Conservation (phyloP, 208 protist species). For the Trypanosoma platydactyli region DNA sequence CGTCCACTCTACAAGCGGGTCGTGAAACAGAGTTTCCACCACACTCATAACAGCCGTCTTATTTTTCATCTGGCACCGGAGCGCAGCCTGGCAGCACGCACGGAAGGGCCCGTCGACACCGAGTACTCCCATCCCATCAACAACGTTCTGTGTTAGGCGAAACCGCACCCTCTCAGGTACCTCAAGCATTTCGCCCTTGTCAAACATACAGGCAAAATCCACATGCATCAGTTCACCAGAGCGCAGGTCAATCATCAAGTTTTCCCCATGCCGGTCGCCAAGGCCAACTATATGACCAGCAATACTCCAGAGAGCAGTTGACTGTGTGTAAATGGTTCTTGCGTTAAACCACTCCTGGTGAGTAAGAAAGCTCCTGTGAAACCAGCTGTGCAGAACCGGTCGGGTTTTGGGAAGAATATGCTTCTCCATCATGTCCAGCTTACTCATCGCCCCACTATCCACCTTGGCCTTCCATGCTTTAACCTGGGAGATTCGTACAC, state of each 20-base stretch:
- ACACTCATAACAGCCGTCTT: conserved; percentile 94
- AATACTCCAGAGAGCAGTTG: conserved; percentile 94
- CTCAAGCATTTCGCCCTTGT: conserved; percentile 93
- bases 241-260: conserved; percentile 92
- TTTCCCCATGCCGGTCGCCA: conserved; percentile 95
- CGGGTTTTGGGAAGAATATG: conserved; percentile 76
- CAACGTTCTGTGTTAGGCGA: conserved; percentile 96
- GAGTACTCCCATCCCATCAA: conserved; percentile 94
- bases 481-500: conserved; percentile 59
- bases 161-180: conserved; percentile 96
- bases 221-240: conserved; percentile 92
- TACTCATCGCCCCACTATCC: conserved; percentile 56
- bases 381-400: conserved; percentile 94
- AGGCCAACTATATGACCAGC: conserved; percentile 95
- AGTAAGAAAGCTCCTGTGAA: conserved; percentile 81
- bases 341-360: conserved; percentile 91
- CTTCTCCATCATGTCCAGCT: conserved; percentile 70
- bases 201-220: conserved; percentile 97
- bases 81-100: conserved; percentile 74
- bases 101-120: conserved; percentile 93
- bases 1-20: conserved; percentile 95
- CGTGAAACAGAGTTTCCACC: conserved; percentile 95
- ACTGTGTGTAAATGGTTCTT: conserved; percentile 85
- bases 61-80: conserved; percentile 91
- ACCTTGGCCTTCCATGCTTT: conserved; percentile 72